Evolutionary conservation across 1,284 basidiomycete species (phyloP).

Genomic region (Chiua sp.): DNA sequence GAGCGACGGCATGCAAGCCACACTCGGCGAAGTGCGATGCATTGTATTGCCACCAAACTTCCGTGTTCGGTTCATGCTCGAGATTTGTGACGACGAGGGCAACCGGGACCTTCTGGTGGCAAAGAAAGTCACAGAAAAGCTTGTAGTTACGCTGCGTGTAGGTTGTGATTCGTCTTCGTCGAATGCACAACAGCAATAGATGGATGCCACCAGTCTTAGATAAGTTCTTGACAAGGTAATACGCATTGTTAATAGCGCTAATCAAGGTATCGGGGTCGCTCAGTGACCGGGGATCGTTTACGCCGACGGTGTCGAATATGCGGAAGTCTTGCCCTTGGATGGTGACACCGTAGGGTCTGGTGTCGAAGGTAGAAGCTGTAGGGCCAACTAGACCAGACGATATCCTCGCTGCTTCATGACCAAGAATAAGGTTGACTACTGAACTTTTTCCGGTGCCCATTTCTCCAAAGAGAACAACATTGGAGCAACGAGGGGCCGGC

Average conservation of each 20-base stretch:
- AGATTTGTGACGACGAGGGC: conserved; percentile 35
- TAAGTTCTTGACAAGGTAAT: conserved; percentile 31
- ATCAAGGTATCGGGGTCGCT: conserved; percentile 32
- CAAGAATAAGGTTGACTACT: conserved; percentile 32
- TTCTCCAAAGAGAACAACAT: conserved; percentile 34
- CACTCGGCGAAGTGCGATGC: conserved; percentile 20
- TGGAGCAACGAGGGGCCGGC: conserved; percentile 14
- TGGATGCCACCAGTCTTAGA: conserved; percentile 35
- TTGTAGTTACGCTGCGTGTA: conserved; percentile 40
- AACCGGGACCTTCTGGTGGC: conserved; percentile 35
- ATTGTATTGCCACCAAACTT: conserved; percentile 33
- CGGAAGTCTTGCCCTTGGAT: conserved; percentile 29
- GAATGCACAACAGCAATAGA: conserved; percentile 44
- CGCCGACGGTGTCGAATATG: conserved; percentile 36
- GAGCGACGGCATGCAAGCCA: conserved; percentile 24
- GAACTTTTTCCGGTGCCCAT: conserved; percentile 39
- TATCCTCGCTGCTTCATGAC: conserved; percentile 20
- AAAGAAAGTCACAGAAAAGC: conserved; percentile 39
- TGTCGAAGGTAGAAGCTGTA: conserved; percentile 35
- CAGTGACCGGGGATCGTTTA: conserved; percentile 36
- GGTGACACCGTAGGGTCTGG: conserved; percentile 26
- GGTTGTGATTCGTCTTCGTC: conserved; percentile 38
- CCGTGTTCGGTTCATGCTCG: conserved; percentile 35
- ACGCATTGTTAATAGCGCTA: conserved; percentile 37
- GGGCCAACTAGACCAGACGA: conserved; percentile 26